These are phyloP conservation scores for Alternaria sp. DNA, from an alignment of 2,329 filamentous ascomycete genomes.

Conservation along the genomic window DNA sequence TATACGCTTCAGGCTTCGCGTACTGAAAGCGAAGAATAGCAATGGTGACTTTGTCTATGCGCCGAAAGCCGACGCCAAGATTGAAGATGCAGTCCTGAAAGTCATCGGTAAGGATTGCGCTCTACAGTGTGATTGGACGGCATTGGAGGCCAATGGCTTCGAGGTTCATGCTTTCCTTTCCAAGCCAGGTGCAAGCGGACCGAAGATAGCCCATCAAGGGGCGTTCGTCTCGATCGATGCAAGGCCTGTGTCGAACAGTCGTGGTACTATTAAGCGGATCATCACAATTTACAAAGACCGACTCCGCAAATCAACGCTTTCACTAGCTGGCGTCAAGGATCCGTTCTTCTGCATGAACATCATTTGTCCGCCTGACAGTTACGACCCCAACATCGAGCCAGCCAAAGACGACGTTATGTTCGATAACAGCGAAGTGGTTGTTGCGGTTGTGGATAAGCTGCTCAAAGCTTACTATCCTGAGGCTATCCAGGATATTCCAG, in stretches of 20 bases:
- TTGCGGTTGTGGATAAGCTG: conserved; percentile 54
- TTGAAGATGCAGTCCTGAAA: conserved; percentile 67
- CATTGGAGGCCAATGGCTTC: conserved; percentile 50
- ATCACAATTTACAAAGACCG: conserved; percentile 60
- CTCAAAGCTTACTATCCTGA: conserved; percentile 51
- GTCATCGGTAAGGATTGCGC: conserved; percentile 65
- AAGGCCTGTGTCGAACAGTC: conserved; percentile 65
- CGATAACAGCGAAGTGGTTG: conserved; percentile 58
- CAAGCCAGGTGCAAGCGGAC: conserved; percentile 52
- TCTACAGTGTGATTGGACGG: conserved; percentile 59
- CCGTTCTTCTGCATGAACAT: conserved; percentile 71
- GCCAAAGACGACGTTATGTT: conserved; percentile 77
- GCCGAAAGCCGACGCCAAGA: conserved; percentile 57
- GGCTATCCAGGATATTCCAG: conserved; percentile 6
- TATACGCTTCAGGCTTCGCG: conserved; percentile 66
- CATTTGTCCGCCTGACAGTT: conserved; percentile 65
- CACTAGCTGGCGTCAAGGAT: conserved; percentile 50
- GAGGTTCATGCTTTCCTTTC: conserved; percentile 66
- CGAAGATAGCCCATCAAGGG: conserved; percentile 51
- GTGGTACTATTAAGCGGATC: conserved; percentile 68
- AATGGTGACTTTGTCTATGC: conserved; percentile 68
- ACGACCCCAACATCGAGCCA: conserved; percentile 75
- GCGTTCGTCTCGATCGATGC: conserved; percentile 72
- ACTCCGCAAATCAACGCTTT: conserved; percentile 45
- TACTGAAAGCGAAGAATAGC: conserved; percentile 60